A percentile compares a stretch with the other conserved stretches of the same genome.
These are phyloP conservation scores for Pinus albicaulis DNA, from an alignment of 75 land plant genomes.

Conservation along the genomic window DNA sequence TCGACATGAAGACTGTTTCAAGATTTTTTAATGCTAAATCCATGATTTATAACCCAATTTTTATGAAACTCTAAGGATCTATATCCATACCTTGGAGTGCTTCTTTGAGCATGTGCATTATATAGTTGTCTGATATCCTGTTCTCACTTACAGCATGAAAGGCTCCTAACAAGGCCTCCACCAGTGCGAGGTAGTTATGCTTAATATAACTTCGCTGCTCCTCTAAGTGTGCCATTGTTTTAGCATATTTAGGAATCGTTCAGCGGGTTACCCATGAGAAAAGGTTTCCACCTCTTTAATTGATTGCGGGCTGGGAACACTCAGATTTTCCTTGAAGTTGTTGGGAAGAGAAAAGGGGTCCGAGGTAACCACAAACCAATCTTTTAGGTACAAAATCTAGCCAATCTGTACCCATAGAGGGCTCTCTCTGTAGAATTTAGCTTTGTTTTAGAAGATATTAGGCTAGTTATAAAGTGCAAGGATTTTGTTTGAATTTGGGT, in stretches of 20 bases:
- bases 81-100: background rate
- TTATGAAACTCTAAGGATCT: background rate
- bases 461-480: too few species aligned
- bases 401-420: too few species aligned
- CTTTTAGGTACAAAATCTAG: too few species aligned
- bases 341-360: too few species aligned
- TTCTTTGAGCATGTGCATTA: background rate
- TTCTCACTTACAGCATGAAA: background rate
- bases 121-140: background rate
- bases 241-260: background rate
- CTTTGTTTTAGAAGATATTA: too few species aligned
- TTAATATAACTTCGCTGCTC: background rate
- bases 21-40: conserved; percentile 22
- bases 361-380: too few species aligned
- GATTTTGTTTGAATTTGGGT: too few species aligned
- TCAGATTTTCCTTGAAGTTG: too few species aligned
- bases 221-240: conserved; percentile 5
- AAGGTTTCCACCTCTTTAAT: background rate
- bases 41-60: conserved; percentile 11
- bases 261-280: background rate
- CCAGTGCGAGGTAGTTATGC: background rate
- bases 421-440: too few species aligned
- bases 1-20: conserved; percentile 22
- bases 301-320: background rate
- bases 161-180: background rate